Base-by-base conservation (phyloP, 73 alveolate species). In the Vitrella brassicaformis region DNA sequence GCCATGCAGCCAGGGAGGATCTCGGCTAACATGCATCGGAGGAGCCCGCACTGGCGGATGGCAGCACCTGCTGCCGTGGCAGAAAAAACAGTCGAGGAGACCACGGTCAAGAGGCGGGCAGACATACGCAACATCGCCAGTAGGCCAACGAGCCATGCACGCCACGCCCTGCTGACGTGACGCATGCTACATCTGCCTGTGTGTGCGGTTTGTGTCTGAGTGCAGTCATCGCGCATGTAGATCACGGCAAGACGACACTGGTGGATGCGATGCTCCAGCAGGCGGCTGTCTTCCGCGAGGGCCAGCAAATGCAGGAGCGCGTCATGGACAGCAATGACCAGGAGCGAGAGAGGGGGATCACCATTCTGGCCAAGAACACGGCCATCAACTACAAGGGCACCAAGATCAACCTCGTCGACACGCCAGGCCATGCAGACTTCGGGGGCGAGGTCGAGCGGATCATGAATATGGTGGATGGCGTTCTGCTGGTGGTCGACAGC, bases 371-470 rank as follows among this genome's bases (percentile, higher is more conserved):
- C 28, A 89, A 89, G 80, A 86, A 90, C 69, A 88, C 95, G 25
- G 83, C 91, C 0, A 84, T 89, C 72, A 80, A 70, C 68, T 86
- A 86, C 84, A 82, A 86, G 39, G 92, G 88, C 71, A 79, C 73
- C 80, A 89, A 89, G 79, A 74, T 92, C 73, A 94, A 94, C 77
- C 72, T 94, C 25, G 93, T 94, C 39, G 99, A 94, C 83, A 94
- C 99, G 0, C 99, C 99, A 25, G 99, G 99, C n/a, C 99, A 94
- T 85, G 97, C 94, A 9, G 99, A 94, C 79, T 94, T 94, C 86
- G 92, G 96, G 8, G 98, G 94, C 0, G 99, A 94, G 72, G 99
- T 94, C 7, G 98, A 92, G 73, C 74, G 99, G 47, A 90, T 90
- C 78, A 87, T 92, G 92, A 47, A 89, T 65, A 93, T 94, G 96